Percentiles rank a stretch among this genome's conserved stretches.
These are phyloP conservation scores for Kluyveromyces dobzhanskii DNA, from an alignment of 805 yeast species.

Conservation along the genomic window DNA sequence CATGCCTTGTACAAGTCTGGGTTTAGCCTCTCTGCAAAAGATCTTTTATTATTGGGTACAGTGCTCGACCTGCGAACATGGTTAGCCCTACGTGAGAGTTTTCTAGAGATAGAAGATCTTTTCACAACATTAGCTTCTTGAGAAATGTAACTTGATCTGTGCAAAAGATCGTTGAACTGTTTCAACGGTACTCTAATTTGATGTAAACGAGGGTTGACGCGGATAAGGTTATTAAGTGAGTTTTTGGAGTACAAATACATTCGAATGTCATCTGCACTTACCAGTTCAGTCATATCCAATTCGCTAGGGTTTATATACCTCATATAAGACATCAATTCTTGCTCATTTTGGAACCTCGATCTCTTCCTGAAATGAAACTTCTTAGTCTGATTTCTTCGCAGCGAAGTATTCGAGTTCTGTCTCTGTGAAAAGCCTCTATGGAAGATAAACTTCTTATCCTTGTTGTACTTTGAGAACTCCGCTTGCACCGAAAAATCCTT, in stretches of 20 bases:
- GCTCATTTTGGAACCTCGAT: slow-evolving; percentile 9
- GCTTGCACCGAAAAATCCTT: slow-evolving; percentile 18
- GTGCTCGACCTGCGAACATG: slow-evolving; percentile 11
- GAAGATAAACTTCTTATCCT: slow-evolving; percentile 15
- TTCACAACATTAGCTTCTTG: neutral
- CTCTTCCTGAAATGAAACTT: neutral
- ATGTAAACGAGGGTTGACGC: neutral
- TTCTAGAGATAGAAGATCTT: slow-evolving; percentile 1
- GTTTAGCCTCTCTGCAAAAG: slow-evolving; percentile 3
- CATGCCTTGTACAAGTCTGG: slow-evolving; percentile 20
- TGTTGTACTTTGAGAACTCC: slow-evolving; percentile 12
- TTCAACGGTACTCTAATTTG: neutral
- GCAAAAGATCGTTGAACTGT: neutral
- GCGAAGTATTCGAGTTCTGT: neutral
- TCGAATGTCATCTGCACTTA: slow-evolving; percentile 3
- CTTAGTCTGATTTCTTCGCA: slow-evolving; percentile 2
- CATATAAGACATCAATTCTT: slow-evolving; percentile 16
- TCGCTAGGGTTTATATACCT: slow-evolving; percentile 14
- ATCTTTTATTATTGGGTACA: slow-evolving; percentile 6
- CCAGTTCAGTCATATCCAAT: slow-evolving; percentile 9
- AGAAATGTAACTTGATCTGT: neutral
- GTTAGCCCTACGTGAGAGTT: neutral
- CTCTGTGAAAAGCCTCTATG: slow-evolving; percentile 21
- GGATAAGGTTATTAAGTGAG: neutral
- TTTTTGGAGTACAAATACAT: slow-evolving; percentile 4